A percentile compares a stretch with the other conserved stretches of the same genome.
phyloP scores from a whole-genome alignment of 306 rosid genomes.

The Lupinus albus region DNA sequence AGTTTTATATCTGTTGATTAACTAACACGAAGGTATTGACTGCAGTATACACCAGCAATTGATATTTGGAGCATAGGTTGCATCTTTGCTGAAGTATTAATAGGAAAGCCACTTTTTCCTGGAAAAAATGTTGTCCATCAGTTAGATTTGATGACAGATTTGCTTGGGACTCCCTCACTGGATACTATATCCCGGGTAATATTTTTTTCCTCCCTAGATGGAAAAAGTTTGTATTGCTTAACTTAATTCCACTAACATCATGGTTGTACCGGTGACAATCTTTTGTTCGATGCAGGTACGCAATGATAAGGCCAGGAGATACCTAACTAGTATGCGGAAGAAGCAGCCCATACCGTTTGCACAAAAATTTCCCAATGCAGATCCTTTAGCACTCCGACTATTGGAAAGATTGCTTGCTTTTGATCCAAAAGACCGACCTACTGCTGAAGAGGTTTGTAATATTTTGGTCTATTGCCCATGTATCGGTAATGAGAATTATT shows the following conservation, averaged over 20 bases:
- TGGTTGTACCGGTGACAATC: constrained; percentile 7
- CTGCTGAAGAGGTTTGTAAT: constrained; percentile 88
- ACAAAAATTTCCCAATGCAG: constrained; percentile 84
- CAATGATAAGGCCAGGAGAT: constrained; percentile 92
- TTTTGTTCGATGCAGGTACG: constrained; percentile 66
- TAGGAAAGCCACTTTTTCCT: constrained; percentile 93
- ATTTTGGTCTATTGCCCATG: neutral
- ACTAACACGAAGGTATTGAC: constrained; percentile 27
- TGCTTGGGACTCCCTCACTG: constrained; percentile 88
- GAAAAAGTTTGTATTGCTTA: constrained; percentile 16
- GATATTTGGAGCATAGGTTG: constrained; percentile 98
- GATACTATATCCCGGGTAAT: constrained; percentile 86
- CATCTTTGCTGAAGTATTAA: constrained; percentile 90
- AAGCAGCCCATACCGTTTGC: constrained; percentile 73
- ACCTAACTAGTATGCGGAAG: constrained; percentile 91
- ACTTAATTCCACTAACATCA: neutral
- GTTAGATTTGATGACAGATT: constrained; percentile 92
- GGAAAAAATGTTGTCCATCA: constrained; percentile 98
- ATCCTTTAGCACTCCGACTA: constrained; percentile 78
- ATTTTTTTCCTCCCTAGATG: constrained; percentile 5
- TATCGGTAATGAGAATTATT: constrained; percentile 10
- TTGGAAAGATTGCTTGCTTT: constrained; percentile 82
- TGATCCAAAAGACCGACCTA: constrained; percentile 94
- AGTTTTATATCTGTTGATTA: constrained; percentile 18
- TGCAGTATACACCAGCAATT: constrained; percentile 95